phyloP scores from a whole-genome alignment of 495 filamentous ascomycete species.

The Aspergillus leporis region DNA sequence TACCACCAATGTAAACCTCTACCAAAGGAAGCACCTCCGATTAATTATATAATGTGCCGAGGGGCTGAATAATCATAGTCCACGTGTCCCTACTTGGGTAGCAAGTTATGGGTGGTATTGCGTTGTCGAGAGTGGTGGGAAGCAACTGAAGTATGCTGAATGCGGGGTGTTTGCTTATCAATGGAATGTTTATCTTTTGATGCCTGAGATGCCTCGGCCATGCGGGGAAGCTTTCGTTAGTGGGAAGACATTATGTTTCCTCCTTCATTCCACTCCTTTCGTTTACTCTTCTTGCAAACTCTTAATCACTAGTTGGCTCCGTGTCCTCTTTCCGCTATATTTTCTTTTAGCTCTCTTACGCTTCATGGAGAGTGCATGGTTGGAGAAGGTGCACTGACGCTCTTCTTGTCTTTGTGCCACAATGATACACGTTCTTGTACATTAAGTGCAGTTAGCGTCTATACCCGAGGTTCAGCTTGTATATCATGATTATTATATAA shows the following conservation, averaged over 20 bases:
- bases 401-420: no score
- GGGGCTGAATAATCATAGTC: neutral
- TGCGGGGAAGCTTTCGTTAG: neutral
- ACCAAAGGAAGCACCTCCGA: no score
- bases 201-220: neutral
- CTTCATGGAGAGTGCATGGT: no score
- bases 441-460: no score
- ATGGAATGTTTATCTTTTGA: neutral
- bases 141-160: neutral
- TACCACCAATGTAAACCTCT: neutral
- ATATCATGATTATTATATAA: no score
- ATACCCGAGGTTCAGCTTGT: no score
- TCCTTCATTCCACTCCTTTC: neutral
- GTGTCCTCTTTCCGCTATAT: no score
- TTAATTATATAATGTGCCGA: no score
- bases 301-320: no score
- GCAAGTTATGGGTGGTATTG: neutral
- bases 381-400: no score
- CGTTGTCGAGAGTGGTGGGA: neutral
- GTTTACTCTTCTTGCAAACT: neutral
- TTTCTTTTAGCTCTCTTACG: no score
- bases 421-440: no score
- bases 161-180: conserved; percentile 3
- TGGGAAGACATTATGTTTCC: neutral
- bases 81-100: neutral